A percentile compares a stretch with the other conserved stretches of the same genome.
Evolutionary conservation across 1,284 basidiomycete species (phyloP).

Genomic region (Irpex lacteus): DNA sequence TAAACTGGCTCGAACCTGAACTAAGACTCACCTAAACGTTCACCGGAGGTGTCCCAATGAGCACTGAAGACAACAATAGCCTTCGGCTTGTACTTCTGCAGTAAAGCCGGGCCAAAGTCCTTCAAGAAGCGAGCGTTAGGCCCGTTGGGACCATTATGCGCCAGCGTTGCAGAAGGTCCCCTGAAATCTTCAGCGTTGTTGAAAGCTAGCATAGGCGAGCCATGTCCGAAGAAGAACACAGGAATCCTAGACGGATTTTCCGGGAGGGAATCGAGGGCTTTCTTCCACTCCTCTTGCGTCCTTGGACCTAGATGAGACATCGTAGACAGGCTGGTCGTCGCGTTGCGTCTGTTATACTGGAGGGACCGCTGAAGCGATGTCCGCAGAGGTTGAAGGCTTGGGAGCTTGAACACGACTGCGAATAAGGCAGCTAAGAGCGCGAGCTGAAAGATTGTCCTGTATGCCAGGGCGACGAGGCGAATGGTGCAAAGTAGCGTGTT

Average conservation of each 20-base stretch:
- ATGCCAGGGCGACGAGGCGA: background rate
- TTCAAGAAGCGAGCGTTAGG: conserved; percentile 59
- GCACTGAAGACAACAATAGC: conserved; percentile 79
- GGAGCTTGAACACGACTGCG: background rate
- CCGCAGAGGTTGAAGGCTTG: background rate
- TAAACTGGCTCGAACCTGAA: conserved; percentile 9
- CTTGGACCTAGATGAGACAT: conserved; percentile 21
- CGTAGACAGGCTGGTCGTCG: background rate
- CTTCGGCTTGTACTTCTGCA: conserved; percentile 71
- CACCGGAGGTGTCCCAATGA: conserved; percentile 68
- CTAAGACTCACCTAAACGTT: conserved; percentile 46
- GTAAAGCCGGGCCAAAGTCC: conserved; percentile 64
- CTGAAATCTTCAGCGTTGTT: conserved; percentile 20
- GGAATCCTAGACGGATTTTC: conserved; percentile 61
- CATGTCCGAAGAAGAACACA: conserved; percentile 75
- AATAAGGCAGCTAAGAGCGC: background rate
- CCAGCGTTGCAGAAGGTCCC: conserved; percentile 18
- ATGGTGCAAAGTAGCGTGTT: background rate
- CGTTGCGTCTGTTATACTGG: background rate
- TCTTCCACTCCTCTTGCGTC: conserved; percentile 47
- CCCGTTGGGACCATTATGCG: conserved; percentile 48
- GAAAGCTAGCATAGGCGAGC: conserved; percentile 54
- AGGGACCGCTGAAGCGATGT: background rate
- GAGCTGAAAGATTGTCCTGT: background rate
- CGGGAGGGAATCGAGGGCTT: conserved; percentile 59